Evolutionary conservation across 2,329 filamentous ascomycete species (phyloP).

Genomic region (Penicillium sp.): DNA sequence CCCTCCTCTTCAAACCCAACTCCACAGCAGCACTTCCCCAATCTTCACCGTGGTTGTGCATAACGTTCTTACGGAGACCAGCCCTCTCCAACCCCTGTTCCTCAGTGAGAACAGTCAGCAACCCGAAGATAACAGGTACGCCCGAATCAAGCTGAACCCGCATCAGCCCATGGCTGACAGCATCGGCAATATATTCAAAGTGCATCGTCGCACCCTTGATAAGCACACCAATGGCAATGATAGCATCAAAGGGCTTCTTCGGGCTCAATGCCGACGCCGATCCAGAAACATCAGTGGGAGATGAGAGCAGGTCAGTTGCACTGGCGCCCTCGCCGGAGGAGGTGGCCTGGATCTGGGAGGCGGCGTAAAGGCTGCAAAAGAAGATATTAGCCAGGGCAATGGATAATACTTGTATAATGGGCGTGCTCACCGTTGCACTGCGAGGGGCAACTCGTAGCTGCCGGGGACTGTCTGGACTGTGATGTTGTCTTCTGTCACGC

Average conservation of each 20-base stretch:
- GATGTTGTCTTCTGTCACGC: constrained; percentile 86
- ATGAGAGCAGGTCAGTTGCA: constrained; percentile 59
- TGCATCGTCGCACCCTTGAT: constrained; percentile 99
- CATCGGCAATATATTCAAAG: constrained; percentile 96
- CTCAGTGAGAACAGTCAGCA: constrained; percentile 84
- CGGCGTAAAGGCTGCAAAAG: constrained; percentile 68
- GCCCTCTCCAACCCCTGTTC: constrained; percentile 84
- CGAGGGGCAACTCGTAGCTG: constrained; percentile 90
- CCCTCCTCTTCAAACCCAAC: constrained; percentile 81
- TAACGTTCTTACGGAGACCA: constrained; percentile 59
- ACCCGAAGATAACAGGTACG: constrained; percentile 85
- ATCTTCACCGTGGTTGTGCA: constrained; percentile 93
- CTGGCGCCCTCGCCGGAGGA: constrained; percentile 37
- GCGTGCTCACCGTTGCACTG: too few relatives aligned
- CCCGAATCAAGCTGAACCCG: constrained; percentile 85
- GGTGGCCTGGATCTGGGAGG: constrained; percentile 79
- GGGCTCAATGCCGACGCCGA: constrained; percentile 37
- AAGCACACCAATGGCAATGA: constrained; percentile 91
- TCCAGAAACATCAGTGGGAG: constrained; percentile 66
- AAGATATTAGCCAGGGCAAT: too few relatives aligned
- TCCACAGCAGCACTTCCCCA: constrained; percentile 96
- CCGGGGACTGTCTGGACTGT: constrained; percentile 86
- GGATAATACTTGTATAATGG: too few relatives aligned
- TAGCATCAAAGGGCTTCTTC: constrained; percentile 74
- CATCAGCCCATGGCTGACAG: constrained; percentile 90